These are phyloP conservation scores for Collybiopsis confluens DNA, from an alignment of 768 basidiomycete genomes.

Conservation along the genomic window DNA sequence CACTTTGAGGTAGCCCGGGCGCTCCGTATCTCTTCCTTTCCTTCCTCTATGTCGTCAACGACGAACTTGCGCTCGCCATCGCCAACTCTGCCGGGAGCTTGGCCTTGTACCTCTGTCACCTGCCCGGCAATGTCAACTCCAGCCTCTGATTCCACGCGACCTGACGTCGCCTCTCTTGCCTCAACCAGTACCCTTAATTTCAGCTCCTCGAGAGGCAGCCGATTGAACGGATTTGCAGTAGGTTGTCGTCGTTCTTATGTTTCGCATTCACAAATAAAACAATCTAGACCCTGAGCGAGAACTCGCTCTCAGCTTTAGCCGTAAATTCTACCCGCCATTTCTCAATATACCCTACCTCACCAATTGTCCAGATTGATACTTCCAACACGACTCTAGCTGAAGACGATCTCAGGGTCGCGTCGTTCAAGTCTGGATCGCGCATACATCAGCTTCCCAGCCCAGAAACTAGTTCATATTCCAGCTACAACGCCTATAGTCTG, in stretches of 20 bases:
- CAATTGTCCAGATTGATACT: neutral
- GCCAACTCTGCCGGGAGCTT: slow-evolving; percentile 39
- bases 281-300: neutral
- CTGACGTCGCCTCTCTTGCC: slow-evolving; percentile 13
- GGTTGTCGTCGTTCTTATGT: neutral
- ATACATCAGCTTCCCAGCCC: slow-evolving; percentile 16
- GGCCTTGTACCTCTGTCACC: slow-evolving; percentile 28
- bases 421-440: slow-evolving; percentile 8
- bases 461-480: neutral
- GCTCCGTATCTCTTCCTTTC: no score
- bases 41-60: slow-evolving; percentile 14
- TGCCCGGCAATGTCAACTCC: slow-evolving; percentile 13
- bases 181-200: no score
- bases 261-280: neutral
- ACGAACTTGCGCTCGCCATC: slow-evolving; percentile 23
- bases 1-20: neutral
- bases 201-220: slow-evolving; percentile 16
- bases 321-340: neutral
- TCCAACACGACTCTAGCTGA: neutral
- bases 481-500: no score
- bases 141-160: slow-evolving; percentile 12
- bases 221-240: slow-evolving; percentile 9
- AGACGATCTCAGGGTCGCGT: no score
- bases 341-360: neutral
- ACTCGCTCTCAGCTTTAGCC: neutral